Evolutionary conservation across 108 stramenopile genomes (phyloP).

Genomic region (Discostella pseudostelligera): DNA sequence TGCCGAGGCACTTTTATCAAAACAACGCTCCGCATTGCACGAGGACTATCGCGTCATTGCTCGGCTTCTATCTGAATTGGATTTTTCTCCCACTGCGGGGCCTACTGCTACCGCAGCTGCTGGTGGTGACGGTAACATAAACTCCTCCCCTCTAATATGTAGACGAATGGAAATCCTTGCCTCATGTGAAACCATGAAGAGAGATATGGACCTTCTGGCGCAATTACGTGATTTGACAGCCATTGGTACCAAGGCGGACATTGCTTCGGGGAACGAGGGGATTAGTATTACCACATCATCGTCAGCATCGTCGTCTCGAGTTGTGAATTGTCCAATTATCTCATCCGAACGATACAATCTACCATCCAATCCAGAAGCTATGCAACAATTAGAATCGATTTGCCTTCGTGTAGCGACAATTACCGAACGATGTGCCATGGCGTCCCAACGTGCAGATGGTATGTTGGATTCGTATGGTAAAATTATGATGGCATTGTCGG

Average conservation of each 20-base stretch:
- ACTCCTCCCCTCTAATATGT: slow-evolving; percentile 47
- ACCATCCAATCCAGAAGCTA: slow-evolving; percentile 37
- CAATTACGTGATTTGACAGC: slow-evolving; percentile 54
- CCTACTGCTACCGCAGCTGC: slow-evolving; percentile 16
- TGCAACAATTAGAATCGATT: slow-evolving; percentile 51
- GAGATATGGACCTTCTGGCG: slow-evolving; percentile 55
- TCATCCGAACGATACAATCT: slow-evolving; percentile 45
- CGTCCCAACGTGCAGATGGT: slow-evolving; percentile 33
- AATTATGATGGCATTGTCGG: slow-evolving; percentile 56
- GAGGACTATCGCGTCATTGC: slow-evolving; percentile 39
- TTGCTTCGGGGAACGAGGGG: no score
- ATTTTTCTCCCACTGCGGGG: slow-evolving; percentile 29
- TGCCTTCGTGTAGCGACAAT: slow-evolving; percentile 43
- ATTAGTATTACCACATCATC: no score
- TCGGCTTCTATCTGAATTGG: slow-evolving; percentile 34
- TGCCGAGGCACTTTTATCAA: background rate
- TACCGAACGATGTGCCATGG: slow-evolving; percentile 16
- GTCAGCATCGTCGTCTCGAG: slow-evolving; percentile 24
- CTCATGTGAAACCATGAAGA: slow-evolving; percentile 40
- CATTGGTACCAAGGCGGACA: slow-evolving; percentile 28
- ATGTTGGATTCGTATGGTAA: slow-evolving; percentile 56
- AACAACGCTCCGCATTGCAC: slow-evolving; percentile 33
- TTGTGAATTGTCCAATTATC: slow-evolving; percentile 71
- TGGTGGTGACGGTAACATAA: background rate
- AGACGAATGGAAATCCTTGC: slow-evolving; percentile 72